Evolutionary conservation across 78 protist species (phyloP).

Genomic region (Cyanophora paradoxa): DNA sequence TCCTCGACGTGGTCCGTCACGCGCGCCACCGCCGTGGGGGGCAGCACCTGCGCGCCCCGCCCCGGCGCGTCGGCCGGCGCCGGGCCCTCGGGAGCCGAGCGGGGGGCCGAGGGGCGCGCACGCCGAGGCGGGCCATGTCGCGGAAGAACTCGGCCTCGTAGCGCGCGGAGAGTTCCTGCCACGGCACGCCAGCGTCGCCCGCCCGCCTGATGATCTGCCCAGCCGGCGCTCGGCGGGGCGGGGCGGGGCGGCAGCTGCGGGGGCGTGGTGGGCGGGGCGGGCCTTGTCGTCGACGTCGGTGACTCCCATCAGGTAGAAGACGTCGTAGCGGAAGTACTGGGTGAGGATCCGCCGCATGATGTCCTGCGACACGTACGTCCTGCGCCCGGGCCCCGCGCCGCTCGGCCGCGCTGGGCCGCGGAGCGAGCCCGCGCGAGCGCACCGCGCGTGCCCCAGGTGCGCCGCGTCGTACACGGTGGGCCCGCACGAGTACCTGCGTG

Average conservation of each 20-base stretch:
- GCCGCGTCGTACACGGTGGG: conserved; percentile 64
- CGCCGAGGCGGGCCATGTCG: conserved; percentile 26
- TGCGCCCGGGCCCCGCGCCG: no score
- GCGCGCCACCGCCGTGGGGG: conserved; percentile 11
- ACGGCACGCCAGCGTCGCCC: no score
- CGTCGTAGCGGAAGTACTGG: conserved; percentile 40
- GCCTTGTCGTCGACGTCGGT: conserved; percentile 58
- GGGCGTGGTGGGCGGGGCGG: not conserved
- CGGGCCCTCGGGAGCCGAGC: not conserved
- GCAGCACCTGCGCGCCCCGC: not conserved
- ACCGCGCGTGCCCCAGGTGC: conserved; percentile 63
- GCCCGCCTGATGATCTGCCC: no score
- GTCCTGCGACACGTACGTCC: conserved; percentile 54
- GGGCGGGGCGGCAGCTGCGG: no score
- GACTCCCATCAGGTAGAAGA: conserved; percentile 35
- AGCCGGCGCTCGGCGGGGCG: not conserved
- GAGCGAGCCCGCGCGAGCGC: no score
- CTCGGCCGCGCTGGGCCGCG: no score
- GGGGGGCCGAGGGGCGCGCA: no score
- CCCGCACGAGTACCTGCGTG: conserved; percentile 49
- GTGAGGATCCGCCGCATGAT: conserved; percentile 39
- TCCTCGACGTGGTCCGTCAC: conserved; percentile 91
- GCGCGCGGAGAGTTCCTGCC: not conserved
- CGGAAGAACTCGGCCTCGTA: conserved; percentile 36
- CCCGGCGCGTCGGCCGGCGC: not conserved